These are phyloP conservation scores for Staphylotrichum tortipilum DNA, from an alignment of 495 filamentous ascomycete genomes.

Conservation along the genomic window DNA sequence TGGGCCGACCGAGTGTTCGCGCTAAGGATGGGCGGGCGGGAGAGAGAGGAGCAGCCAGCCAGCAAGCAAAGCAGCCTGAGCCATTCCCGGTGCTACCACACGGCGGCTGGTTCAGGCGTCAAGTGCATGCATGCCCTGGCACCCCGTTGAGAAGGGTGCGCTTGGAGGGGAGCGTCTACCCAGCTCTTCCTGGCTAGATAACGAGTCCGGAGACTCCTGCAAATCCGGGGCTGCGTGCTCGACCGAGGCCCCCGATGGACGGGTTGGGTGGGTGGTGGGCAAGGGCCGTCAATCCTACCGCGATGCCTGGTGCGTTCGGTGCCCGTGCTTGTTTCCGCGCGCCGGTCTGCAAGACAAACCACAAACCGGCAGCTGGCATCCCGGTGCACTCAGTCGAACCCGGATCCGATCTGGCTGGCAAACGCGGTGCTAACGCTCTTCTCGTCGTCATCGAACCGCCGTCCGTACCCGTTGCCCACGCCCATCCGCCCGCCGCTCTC, in stretches of 20 bases:
- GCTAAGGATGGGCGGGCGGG: conserved; percentile 2
- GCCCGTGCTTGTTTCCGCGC: conserved; percentile 9
- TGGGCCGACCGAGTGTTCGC: conserved; percentile 3
- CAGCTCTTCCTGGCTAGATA: neutral
- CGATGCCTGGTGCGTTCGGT: conserved; percentile 1
- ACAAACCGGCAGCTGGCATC: conserved; percentile 8
- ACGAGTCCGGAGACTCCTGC: neutral
- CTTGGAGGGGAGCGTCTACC: conserved; percentile 11
- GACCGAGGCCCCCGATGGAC: conserved; percentile 7
- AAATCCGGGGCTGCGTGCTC: conserved; percentile 10
- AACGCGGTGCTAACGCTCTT: conserved; percentile 93
- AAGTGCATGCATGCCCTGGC: neutral
- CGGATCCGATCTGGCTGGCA: conserved; percentile 78
- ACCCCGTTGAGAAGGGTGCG: too few relatives aligned
- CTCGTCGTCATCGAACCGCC: conserved; percentile 85
- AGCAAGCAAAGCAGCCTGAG: neutral
- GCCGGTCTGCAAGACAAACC: conserved; percentile 13
- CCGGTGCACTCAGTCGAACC: conserved; percentile 67
- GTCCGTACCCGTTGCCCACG: conserved; percentile 63
- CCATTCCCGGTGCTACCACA: neutral
- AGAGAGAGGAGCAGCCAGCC: too few relatives aligned
- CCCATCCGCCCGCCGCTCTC: conserved; percentile 55
- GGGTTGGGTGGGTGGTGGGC: conserved; percentile 1
- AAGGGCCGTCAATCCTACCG: too few relatives aligned
- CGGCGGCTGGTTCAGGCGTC: neutral